phyloP scores from a whole-genome alignment of 169 alveolate species.

The Plasmodium cynomolgi region DNA sequence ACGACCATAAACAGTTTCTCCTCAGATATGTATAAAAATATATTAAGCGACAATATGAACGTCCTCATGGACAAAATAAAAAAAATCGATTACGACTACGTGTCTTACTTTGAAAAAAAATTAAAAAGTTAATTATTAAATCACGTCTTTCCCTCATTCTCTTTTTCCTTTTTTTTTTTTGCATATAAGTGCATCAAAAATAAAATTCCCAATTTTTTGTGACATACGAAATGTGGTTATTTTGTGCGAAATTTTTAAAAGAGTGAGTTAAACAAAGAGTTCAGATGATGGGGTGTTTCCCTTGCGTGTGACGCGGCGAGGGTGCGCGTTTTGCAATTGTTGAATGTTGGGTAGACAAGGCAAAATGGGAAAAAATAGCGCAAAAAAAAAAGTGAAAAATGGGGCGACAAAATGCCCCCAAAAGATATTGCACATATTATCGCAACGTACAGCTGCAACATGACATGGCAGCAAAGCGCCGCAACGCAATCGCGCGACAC shows the following conservation, averaged over 20 bases:
- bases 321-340: not conserved
- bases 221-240: not conserved
- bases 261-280: not conserved
- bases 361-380: not conserved
- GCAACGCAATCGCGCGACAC: not conserved
- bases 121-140: constrained; percentile 28
- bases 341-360: not conserved
- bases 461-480: not conserved
- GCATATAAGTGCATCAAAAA: constrained; percentile 10
- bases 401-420: not conserved
- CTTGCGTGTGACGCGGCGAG: not conserved
- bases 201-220: not conserved
- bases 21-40: constrained; percentile 21
- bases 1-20: constrained; percentile 22
- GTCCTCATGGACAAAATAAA: constrained; percentile 31
- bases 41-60: constrained; percentile 38
- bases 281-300: not conserved
- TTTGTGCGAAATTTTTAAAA: not conserved
- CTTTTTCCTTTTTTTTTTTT: not conserved
- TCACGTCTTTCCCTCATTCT: not conserved
- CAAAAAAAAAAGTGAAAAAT: not conserved
- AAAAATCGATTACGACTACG: constrained; percentile 51
- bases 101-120: constrained; percentile 60
- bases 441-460: not conserved
- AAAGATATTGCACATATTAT: not conserved